Percentiles rank a stretch among this genome's conserved stretches.
phyloP scores from a whole-genome alignment of 305 asterid species.

The Fraxinus platypoda region DNA sequence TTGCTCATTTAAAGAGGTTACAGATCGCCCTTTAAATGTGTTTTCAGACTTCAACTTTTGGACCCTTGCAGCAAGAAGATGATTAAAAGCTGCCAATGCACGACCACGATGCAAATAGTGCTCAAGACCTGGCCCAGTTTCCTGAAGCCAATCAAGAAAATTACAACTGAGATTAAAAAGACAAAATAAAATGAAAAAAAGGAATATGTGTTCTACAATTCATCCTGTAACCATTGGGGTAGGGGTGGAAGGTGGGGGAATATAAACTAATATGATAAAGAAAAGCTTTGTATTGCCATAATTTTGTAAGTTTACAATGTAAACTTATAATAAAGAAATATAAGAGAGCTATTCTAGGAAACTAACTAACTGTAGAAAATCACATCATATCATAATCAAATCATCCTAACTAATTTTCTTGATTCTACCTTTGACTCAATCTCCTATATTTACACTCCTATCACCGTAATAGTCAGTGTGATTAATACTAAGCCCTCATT shows the following conservation, averaged over 20 bases:
- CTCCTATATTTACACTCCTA: not conserved
- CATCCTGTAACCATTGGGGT: slow-evolving; percentile 5
- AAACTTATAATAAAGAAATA: not conserved
- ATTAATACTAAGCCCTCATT: not conserved
- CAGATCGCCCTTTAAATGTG: slow-evolving; percentile 51
- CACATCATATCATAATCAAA: not conserved
- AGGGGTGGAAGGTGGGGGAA: slow-evolving; percentile 5
- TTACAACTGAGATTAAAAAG: slow-evolving; percentile 17
- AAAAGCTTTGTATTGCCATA: not conserved
- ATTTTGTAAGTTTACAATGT: not conserved
- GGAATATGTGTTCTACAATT: slow-evolving; percentile 14
- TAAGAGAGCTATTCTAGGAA: not conserved
- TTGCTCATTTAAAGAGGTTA: slow-evolving; percentile 56
- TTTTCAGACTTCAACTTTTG: slow-evolving; percentile 59
- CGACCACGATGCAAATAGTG: slow-evolving; percentile 99
- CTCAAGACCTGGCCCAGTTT: slow-evolving; percentile 82
- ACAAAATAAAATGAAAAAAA: slow-evolving; percentile 5
- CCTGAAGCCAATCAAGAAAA: slow-evolving; percentile 52
- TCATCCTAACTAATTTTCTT: not conserved
- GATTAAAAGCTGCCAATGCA: slow-evolving; percentile 82
- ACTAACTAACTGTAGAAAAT: not conserved
- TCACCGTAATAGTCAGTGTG: not conserved
- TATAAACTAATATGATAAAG: not conserved
- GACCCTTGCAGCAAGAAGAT: slow-evolving; percentile 74
- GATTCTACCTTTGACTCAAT: not conserved